Percentiles rank a stretch among this genome's conserved stretches.
These are phyloP conservation scores for Erysimum cheiranthoides DNA, from an alignment of 345 rosid species.

Conservation along the genomic window DNA sequence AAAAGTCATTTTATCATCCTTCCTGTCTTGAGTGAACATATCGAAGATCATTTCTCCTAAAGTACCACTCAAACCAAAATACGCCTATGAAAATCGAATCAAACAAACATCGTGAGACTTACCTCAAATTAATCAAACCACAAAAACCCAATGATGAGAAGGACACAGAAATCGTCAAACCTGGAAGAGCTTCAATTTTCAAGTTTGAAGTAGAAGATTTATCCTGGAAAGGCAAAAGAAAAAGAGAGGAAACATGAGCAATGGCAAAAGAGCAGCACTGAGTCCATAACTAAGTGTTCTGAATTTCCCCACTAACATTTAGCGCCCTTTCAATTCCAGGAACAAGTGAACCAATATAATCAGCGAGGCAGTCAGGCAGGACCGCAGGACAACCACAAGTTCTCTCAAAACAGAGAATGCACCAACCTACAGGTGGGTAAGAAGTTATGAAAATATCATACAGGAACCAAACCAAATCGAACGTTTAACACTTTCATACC, in stretches of 20 bases:
- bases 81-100: conserved; percentile 46
- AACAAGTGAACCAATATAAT: conserved; percentile 94
- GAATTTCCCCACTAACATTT: conserved; percentile 60
- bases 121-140: not conserved
- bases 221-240: conserved; percentile 64
- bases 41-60: conserved; percentile 73
- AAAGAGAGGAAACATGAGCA: conserved; percentile 13
- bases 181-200: conserved; percentile 95
- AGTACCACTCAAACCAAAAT: conserved; percentile 64
- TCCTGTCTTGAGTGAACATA: conserved; percentile 64
- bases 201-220: conserved; percentile 95
- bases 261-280: conserved; percentile 11
- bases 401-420: conserved; percentile 97
- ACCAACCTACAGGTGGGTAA: conserved; percentile 73
- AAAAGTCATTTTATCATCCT: conserved; percentile 62
- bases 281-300: conserved; percentile 10
- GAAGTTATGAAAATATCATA: conserved; percentile 15
- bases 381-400: conserved; percentile 99
- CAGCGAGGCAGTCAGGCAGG: conserved; percentile 96
- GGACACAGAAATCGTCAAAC: conserved; percentile 39
- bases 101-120: conserved; percentile 2
- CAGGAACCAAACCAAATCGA: conserved; percentile 14
- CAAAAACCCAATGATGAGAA: not conserved
- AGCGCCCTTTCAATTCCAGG: conserved; percentile 98
- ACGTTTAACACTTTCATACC: conserved; percentile 50